A percentile compares a stretch with the other conserved stretches of the same genome.
Conservation (phyloP, 2,329 filamentous ascomycete species). For the Elsinoe arachidis region DNA sequence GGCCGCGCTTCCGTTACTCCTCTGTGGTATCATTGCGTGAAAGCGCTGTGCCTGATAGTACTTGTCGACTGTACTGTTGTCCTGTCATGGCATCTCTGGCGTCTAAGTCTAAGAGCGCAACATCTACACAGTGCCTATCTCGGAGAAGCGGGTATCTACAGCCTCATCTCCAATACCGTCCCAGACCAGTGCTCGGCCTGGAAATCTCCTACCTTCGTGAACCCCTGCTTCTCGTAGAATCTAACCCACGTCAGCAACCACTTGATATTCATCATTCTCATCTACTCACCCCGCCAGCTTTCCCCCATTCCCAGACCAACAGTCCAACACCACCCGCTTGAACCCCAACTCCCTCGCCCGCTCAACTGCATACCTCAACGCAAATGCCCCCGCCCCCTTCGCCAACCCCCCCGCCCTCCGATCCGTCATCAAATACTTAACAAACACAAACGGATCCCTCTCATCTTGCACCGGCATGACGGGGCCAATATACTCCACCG, state of each 20-base stretch:
- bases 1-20: too few species aligned
- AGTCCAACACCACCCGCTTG: background rate
- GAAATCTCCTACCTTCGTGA: background rate
- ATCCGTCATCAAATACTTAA: background rate
- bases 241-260: background rate
- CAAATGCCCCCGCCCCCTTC: background rate
- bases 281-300: background rate
- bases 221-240: background rate
- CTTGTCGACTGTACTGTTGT: too few species aligned
- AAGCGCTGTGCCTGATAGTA: too few species aligned
- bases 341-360: background rate
- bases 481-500: background rate
- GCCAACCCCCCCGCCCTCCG: background rate
- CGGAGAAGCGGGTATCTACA: background rate
- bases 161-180: background rate
- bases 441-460: background rate
- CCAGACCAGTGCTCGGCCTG: background rate
- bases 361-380: background rate
- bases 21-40: too few species aligned
- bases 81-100: too few species aligned
- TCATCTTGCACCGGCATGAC: background rate
- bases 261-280: background rate
- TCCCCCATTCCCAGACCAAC: background rate
- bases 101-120: too few species aligned
- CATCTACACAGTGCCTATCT: too few species aligned